Conservation (phyloP, 73 alveolate genomes). For the Symbiodinium pilosum region DNA sequence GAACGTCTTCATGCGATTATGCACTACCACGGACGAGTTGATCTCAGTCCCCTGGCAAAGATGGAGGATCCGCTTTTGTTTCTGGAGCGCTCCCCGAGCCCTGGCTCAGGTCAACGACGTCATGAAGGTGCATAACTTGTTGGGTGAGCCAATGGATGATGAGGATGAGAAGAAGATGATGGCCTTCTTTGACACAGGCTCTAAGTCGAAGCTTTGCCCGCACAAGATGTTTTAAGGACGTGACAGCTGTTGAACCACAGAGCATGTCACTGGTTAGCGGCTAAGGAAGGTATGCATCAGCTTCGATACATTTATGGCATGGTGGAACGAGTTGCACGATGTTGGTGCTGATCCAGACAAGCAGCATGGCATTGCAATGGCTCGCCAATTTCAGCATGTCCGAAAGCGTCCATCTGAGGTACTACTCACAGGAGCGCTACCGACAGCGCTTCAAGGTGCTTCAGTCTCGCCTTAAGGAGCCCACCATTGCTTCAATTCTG, state of each 20-base stretch:
- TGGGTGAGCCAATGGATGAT: conserved; percentile 90
- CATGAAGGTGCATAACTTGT: conserved; percentile 72
- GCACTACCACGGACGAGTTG: conserved; percentile 16
- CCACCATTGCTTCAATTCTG: conserved; percentile 44
- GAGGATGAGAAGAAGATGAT: conserved; percentile 83
- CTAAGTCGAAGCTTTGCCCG: conserved; percentile 20
- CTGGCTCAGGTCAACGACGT: conserved; percentile 49
- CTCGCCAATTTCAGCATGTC: background rate
- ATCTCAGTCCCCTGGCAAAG: background rate
- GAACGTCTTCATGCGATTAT: conserved; percentile 25
- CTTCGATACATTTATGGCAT: conserved; percentile 86
- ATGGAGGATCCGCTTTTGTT: background rate
- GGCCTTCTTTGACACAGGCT: conserved; percentile 49
- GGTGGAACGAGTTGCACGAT: conserved; percentile 94
- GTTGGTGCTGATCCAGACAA: conserved; percentile 82
- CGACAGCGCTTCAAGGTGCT: conserved; percentile 95
- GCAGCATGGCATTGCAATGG: background rate
- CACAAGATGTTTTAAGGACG: no score
- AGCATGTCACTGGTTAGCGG: no score
- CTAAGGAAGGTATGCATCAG: conserved; percentile 73
- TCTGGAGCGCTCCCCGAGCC: background rate
- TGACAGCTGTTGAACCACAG: no score
- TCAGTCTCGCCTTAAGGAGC: conserved; percentile 77
- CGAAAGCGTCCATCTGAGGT: conserved; percentile 13
- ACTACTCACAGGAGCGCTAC: conserved; percentile 91